Conservation (phyloP, 1,284 basidiomycete genomes). For the Stygiomarasmius scandens region DNA sequence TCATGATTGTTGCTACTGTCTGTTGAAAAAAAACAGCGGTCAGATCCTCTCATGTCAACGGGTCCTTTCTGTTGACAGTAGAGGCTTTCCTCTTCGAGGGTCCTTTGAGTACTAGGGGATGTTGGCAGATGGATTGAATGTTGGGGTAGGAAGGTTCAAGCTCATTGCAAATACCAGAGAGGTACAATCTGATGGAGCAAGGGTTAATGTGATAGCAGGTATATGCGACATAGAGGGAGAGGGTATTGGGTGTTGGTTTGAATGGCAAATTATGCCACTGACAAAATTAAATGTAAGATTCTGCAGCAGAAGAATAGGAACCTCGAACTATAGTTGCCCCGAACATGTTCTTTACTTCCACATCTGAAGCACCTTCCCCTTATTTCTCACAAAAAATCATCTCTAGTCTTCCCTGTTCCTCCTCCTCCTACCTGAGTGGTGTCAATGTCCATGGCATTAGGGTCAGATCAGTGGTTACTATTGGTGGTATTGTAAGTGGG, state of each 20-base stretch:
- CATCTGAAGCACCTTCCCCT: no score
- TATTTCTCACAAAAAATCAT: no score
- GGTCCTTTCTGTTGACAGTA: neutral
- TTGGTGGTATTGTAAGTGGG: no score
- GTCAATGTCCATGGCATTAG: no score
- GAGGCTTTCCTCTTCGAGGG: conserved; percentile 10
- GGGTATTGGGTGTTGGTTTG: conserved; percentile 31
- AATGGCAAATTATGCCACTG: conserved; percentile 30
- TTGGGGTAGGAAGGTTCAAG: conserved; percentile 27
- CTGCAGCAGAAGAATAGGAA: conserved; percentile 27
- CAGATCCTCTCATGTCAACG: neutral
- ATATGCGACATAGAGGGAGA: conserved; percentile 27
- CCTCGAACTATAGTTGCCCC: no score
- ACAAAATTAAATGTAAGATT: conserved; percentile 34
- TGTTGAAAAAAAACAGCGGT: neutral
- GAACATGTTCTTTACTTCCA: no score
- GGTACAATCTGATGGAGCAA: conserved; percentile 26
- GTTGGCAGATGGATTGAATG: conserved; percentile 3
- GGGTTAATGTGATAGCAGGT: conserved; percentile 29
- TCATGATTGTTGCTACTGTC: conserved; percentile 5
- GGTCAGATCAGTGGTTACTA: no score
- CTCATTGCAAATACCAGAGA: conserved; percentile 29
- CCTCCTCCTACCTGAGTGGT: no score
- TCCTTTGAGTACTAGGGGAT: conserved; percentile 23
- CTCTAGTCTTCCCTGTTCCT: no score